Conservation (phyloP, 257 asterid species). For the Nicotiana otophora region DNA sequence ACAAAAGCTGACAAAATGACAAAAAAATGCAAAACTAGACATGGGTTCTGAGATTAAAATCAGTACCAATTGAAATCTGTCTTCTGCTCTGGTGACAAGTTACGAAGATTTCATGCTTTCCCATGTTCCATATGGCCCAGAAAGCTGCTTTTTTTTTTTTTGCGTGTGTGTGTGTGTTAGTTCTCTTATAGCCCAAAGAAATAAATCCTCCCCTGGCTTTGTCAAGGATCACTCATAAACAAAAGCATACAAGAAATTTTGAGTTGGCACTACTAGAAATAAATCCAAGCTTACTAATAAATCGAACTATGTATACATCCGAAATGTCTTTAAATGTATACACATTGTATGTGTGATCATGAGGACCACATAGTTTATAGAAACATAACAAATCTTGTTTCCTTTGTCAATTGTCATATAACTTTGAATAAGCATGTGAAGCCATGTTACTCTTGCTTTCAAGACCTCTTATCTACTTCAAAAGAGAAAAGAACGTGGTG, state of each 20-base stretch:
- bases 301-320: background rate
- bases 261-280: no score
- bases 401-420: background rate
- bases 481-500: background rate
- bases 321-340: background rate
- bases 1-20: background rate
- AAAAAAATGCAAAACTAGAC: background rate
- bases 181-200: background rate
- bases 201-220: no score
- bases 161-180: background rate
- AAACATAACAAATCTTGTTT: background rate
- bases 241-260: no score
- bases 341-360: background rate
- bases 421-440: slow-evolving; percentile 23
- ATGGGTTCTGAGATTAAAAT: background rate
- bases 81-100: background rate
- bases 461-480: background rate
- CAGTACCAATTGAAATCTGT: background rate
- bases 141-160: no score
- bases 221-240: no score
- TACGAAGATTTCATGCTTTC: background rate
- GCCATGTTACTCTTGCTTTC: slow-evolving; percentile 26
- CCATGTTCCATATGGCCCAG: background rate
- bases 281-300: no score
- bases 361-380: background rate